phyloP scores from a whole-genome alignment of 352 stramenopile species.

The Halophytophthora batemanensis region DNA sequence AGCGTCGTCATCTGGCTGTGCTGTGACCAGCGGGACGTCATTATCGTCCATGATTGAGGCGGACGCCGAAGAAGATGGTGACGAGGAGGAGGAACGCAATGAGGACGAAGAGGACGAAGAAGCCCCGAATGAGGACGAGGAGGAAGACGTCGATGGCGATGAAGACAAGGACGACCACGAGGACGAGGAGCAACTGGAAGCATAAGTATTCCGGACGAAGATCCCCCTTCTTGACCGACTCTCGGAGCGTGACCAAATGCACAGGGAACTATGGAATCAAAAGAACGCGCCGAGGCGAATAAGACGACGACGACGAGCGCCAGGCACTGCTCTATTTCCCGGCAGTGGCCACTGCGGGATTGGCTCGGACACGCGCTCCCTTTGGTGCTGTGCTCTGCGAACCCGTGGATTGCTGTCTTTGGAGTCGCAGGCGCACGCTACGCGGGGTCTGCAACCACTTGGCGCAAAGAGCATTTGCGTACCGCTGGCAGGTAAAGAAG shows the following conservation, averaged over 20 bases:
- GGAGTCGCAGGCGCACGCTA: conserved; percentile 10
- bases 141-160: not conserved
- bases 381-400: not conserved
- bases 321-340: not conserved
- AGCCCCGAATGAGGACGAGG: not conserved
- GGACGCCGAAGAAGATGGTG: conserved; percentile 7
- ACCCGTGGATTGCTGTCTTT: conserved; percentile 17
- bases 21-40: conserved; percentile 19
- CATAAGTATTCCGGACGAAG: not conserved
- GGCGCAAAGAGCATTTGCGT: conserved; percentile 52
- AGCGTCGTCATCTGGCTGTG: conserved; percentile 3
- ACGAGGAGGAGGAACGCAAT: conserved; percentile 2
- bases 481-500: conserved; percentile 64
- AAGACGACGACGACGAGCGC: no score
- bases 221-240: no score
- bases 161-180: not conserved
- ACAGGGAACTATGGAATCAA: no score
- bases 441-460: conserved; percentile 59
- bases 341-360: not conserved
- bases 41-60: conserved; percentile 9
- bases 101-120: not conserved
- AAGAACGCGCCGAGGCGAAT: no score
- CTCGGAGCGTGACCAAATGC: no score
- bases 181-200: not conserved
- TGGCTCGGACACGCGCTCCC: conserved; percentile 3